Conservation (phyloP, 192 early-diverging fungal species). For the Backusella macrospora region DNA sequence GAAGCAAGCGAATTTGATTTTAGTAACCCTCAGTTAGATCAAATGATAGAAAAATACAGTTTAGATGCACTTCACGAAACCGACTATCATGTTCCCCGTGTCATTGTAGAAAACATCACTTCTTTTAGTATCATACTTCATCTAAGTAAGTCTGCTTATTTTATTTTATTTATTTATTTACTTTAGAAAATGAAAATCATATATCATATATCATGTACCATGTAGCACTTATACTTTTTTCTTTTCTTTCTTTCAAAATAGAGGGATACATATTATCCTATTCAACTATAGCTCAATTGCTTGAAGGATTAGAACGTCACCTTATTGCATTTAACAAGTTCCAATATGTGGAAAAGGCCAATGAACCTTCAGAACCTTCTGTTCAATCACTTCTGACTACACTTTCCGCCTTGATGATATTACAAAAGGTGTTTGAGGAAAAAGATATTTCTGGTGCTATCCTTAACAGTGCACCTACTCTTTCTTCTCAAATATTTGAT, state of each 20-base stretch:
- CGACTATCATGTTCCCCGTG: neutral
- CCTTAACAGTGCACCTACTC: neutral
- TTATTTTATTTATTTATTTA: neutral
- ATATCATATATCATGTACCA: too few species aligned
- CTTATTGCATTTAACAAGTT: neutral
- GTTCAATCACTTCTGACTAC: neutral
- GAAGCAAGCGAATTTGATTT: neutral
- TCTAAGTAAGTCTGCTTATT: neutral
- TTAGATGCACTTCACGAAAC: neutral
- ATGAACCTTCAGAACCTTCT: neutral
- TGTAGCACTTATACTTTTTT: neutral
- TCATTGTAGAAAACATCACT: slow-evolving; percentile 12
- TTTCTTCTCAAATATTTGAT: slow-evolving; percentile 17
- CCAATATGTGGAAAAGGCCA: neutral
- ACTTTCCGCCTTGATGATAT: neutral
- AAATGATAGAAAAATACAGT: neutral
- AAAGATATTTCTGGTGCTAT: neutral
- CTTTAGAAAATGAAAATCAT: too few species aligned
- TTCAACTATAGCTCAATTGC: neutral
- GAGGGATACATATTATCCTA: neutral
- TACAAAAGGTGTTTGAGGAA: slow-evolving; percentile 10
- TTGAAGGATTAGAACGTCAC: neutral
- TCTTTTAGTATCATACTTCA: slow-evolving; percentile 1
- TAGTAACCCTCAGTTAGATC: neutral
- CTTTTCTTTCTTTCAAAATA: neutral